Percentiles rank a stretch among this genome's conserved stretches.
phyloP scores from a whole-genome alignment of 1,139 yeast genomes.

The Pichia sorboxylosa region DNA sequence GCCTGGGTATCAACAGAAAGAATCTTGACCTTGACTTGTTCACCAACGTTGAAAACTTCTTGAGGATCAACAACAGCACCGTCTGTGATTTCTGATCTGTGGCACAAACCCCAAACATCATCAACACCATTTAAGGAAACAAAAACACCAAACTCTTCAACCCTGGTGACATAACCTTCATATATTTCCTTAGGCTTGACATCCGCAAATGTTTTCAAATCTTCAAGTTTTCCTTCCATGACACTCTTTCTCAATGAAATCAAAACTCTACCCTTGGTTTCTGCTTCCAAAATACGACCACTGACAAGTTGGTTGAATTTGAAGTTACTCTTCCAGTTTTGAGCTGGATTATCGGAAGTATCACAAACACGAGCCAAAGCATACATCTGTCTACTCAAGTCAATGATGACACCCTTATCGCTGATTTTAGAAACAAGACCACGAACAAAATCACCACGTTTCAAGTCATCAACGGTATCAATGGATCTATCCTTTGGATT shows the following conservation, averaged over 20 bases:
- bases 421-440: constrained; percentile 72
- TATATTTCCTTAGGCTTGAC: constrained; percentile 56
- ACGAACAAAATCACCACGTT: constrained; percentile 59
- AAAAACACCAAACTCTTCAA: constrained; percentile 86
- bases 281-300: constrained; percentile 61
- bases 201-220: constrained; percentile 50
- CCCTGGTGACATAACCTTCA: constrained; percentile 72
- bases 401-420: constrained; percentile 69
- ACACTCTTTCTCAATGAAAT: constrained; percentile 77
- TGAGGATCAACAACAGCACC: constrained; percentile 36
- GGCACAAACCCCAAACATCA: constrained; percentile 78
- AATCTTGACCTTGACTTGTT: constrained; percentile 75
- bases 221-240: constrained; percentile 54
- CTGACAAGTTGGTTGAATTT: constrained; percentile 60
- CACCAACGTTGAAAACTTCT: constrained; percentile 74
- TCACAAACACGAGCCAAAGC: constrained; percentile 79
- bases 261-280: constrained; percentile 53
- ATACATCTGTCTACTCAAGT: constrained; percentile 58
- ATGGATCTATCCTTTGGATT: constrained; percentile 45
- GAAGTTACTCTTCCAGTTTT: constrained; percentile 79
- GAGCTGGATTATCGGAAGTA: constrained; percentile 67
- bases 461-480: constrained; percentile 40
- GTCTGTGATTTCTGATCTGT: constrained; percentile 77
- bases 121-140: constrained; percentile 67
- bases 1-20: constrained; percentile 51